phyloP scores from a whole-genome alignment of 176 grass and related monocot genomes.

The Sorghum bicolor region DNA sequence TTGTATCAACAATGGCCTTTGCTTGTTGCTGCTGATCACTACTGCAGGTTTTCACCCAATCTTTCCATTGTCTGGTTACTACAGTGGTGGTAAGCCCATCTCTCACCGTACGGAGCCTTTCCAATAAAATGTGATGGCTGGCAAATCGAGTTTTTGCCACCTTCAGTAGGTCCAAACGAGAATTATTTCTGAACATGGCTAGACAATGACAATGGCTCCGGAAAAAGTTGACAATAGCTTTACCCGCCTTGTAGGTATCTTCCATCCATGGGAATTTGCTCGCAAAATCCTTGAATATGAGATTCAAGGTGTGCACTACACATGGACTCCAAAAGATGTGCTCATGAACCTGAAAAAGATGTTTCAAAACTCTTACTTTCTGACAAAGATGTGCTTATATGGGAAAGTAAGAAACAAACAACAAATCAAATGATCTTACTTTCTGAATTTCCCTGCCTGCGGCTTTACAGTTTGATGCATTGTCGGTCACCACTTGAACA shows the following conservation, averaged over 20 bases:
- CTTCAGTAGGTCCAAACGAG: not conserved
- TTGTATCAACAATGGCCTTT: no score
- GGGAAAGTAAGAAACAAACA: no score
- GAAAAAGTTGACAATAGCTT: not conserved
- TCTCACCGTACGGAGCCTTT: no score
- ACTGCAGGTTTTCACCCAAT: no score
- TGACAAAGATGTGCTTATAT: not conserved
- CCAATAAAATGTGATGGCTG: not conserved
- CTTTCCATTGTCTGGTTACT: no score
- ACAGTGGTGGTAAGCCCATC: no score
- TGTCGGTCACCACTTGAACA: not conserved
- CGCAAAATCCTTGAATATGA: slow-evolving; percentile 25
- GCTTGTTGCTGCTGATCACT: no score
- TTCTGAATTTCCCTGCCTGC: not conserved
- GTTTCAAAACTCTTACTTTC: not conserved
- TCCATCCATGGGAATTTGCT: not conserved
- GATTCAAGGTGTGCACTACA: slow-evolving; percentile 22
- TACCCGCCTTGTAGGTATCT: not conserved
- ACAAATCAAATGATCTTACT: not conserved
- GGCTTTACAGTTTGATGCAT: slow-evolving; percentile 5
- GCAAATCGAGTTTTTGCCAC: not conserved
- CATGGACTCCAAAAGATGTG: slow-evolving; percentile 15
- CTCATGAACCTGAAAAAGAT: not conserved
- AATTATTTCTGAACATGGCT: slow-evolving; percentile 5
- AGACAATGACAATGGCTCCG: not conserved